phyloP scores from a whole-genome alignment of 495 filamentous ascomycete species.

The Tuber borchii region DNA sequence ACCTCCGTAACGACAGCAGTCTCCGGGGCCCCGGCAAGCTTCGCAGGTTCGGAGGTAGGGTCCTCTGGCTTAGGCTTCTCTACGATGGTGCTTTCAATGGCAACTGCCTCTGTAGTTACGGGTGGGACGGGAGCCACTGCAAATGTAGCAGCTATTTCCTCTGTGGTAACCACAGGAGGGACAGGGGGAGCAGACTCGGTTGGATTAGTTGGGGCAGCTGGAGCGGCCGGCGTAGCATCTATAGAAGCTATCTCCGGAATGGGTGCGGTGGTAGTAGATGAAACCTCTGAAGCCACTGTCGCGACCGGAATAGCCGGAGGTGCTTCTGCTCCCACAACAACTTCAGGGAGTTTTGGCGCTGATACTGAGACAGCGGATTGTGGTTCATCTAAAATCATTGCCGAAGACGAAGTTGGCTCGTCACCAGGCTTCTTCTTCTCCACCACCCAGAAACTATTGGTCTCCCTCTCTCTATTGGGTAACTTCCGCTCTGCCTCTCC shows the following conservation, averaged over 20 bases:
- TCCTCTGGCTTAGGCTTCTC: background rate
- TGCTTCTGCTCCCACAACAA: slow-evolving; percentile 41
- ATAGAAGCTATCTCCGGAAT: background rate
- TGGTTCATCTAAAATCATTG: slow-evolving; percentile 40
- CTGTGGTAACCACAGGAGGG: background rate
- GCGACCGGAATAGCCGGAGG: slow-evolving; percentile 12
- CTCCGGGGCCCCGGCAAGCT: background rate
- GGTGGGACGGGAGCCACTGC: slow-evolving; percentile 9
- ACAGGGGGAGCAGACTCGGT: background rate
- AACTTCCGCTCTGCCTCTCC: slow-evolving; percentile 56
- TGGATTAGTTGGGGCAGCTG: slow-evolving; percentile 10
- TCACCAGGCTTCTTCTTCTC: slow-evolving; percentile 51
- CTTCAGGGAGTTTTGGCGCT: slow-evolving; percentile 21
- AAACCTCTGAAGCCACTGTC: background rate
- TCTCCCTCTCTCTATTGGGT: slow-evolving; percentile 74
- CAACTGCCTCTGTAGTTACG: background rate
- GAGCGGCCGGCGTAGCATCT: slow-evolving; percentile 45
- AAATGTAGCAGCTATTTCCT: slow-evolving; percentile 12
- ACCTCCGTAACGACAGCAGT: background rate
- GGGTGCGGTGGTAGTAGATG: background rate
- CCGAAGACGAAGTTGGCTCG: slow-evolving; percentile 26
- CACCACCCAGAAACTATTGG: slow-evolving; percentile 74
- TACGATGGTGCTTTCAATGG: background rate
- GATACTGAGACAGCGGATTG: slow-evolving; percentile 20
- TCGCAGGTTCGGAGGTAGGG: background rate